These are phyloP conservation scores for Ceratocystis variospora DNA, from an alignment of 2,329 filamentous ascomycete genomes.

Conservation along the genomic window DNA sequence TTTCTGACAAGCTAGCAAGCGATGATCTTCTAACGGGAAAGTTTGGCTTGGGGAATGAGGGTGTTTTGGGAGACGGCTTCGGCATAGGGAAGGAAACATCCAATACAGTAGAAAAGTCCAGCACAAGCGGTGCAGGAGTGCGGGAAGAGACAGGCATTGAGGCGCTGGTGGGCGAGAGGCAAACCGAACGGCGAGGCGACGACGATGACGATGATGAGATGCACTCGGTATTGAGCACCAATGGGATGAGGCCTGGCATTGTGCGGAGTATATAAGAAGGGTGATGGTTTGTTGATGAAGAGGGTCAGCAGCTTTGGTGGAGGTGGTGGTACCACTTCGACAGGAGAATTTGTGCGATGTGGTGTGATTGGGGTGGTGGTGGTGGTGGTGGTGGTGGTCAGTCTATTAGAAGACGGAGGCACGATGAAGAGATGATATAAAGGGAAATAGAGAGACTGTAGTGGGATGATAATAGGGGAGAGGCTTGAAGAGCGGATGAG, in stretches of 20 bases:
- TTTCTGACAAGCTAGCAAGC: conserved; percentile 13
- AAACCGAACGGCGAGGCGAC: conserved; percentile 16
- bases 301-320: neutral
- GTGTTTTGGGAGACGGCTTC: conserved; percentile 13
- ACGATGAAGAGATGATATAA: neutral
- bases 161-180: conserved; percentile 18
- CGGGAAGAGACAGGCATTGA: conserved; percentile 14
- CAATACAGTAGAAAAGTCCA: conserved; percentile 16
- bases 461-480: neutral
- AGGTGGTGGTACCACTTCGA: neutral
- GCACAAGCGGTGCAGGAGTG: neutral
- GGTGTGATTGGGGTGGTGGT: neutral
- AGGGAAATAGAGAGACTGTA: neutral
- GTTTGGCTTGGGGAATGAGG: conserved; percentile 8
- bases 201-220: conserved; percentile 19
- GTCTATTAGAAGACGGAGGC: neutral
- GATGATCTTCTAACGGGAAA: conserved; percentile 8
- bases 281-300: neutral
- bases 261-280: conserved; percentile 5
- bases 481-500: neutral
- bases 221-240: conserved; percentile 23
- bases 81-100: conserved; percentile 17
- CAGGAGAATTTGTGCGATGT: neutral
- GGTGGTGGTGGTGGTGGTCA: neutral
- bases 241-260: conserved; percentile 27